phyloP scores from a whole-genome alignment of 495 filamentous ascomycete species.

The Niebla homalea region DNA sequence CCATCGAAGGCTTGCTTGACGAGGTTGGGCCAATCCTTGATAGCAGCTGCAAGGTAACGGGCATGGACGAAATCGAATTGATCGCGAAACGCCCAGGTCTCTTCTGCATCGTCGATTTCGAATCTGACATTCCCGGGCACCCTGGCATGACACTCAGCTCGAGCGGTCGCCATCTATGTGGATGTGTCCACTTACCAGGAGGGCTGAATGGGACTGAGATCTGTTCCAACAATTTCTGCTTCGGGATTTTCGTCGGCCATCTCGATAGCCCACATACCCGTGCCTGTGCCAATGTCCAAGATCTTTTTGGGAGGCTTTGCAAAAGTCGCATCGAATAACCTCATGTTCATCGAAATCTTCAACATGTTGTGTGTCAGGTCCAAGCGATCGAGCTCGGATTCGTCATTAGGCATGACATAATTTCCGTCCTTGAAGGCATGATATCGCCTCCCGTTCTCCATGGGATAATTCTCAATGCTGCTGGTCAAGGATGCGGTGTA shows the following conservation, averaged over 20 bases:
- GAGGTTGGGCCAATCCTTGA: constrained; percentile 35
- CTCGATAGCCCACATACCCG: constrained; percentile 48
- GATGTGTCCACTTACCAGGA: constrained; percentile 17
- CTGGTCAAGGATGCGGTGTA: constrained; percentile 32
- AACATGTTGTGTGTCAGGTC: constrained; percentile 28
- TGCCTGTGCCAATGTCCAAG: constrained; percentile 42
- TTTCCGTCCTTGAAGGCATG: constrained; percentile 51
- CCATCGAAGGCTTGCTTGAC: constrained; percentile 18
- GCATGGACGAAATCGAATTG: constrained; percentile 42
- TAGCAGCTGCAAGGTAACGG: constrained; percentile 32
- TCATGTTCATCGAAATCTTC: constrained; percentile 19
- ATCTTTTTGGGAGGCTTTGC: constrained; percentile 27
- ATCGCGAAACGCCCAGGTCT: constrained; percentile 28
- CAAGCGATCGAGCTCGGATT: constrained; percentile 20
- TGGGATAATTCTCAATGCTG: constrained; percentile 41
- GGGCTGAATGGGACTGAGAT: constrained; percentile 45
- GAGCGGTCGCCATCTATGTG: neutral
- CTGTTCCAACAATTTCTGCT: constrained; percentile 48
- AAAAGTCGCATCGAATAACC: constrained; percentile 26
- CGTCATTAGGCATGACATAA: constrained; percentile 43
- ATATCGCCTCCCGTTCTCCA: constrained; percentile 57
- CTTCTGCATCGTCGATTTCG: constrained; percentile 47
- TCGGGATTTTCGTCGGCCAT: constrained; percentile 44
- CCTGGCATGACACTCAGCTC: constrained; percentile 11
- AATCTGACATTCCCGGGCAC: constrained; percentile 47